Conservation (phyloP, 1,284 basidiomycete species). For the Marasmius oreades region DNA sequence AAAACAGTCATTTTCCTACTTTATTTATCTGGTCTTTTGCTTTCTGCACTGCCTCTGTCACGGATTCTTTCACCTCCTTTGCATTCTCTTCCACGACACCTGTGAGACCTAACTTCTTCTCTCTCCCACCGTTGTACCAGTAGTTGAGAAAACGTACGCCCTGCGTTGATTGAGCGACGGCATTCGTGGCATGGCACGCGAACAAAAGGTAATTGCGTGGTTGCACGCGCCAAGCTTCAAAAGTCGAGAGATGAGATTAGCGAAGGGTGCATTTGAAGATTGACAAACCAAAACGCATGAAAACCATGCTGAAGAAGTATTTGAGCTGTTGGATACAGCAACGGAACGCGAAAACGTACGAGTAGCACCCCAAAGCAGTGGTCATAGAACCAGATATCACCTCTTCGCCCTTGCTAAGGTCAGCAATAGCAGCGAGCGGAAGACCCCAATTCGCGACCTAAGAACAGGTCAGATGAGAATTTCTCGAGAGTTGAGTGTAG, state of each 20-base stretch:
- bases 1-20: conserved; percentile 21
- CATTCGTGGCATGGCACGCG: conserved; percentile 89
- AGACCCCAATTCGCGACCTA: conserved; percentile 97
- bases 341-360: conserved; percentile 55
- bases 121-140: conserved; percentile 80
- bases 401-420: conserved; percentile 91
- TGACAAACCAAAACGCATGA: conserved; percentile 87
- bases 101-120: conserved; percentile 49
- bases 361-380: conserved; percentile 83
- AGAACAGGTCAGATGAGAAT: conserved; percentile 18
- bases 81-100: conserved; percentile 24
- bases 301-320: conserved; percentile 50
- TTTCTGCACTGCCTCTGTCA: conserved; percentile 47
- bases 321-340: too few species aligned
- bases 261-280: conserved; percentile 10
- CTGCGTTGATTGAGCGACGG: conserved; percentile 81
- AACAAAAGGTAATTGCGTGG: conserved; percentile 94
- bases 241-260: conserved; percentile 5
- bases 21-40: conserved; percentile 38
- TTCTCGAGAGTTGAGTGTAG: conserved; percentile 10
- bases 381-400: conserved; percentile 96
- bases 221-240: conserved; percentile 85
- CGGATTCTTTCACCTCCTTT: conserved; percentile 34
- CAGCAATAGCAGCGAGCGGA: conserved; percentile 86
- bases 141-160: conserved; percentile 86